Conservation (phyloP, 805 yeast genomes). For the Naumovozyma castellii region DNA sequence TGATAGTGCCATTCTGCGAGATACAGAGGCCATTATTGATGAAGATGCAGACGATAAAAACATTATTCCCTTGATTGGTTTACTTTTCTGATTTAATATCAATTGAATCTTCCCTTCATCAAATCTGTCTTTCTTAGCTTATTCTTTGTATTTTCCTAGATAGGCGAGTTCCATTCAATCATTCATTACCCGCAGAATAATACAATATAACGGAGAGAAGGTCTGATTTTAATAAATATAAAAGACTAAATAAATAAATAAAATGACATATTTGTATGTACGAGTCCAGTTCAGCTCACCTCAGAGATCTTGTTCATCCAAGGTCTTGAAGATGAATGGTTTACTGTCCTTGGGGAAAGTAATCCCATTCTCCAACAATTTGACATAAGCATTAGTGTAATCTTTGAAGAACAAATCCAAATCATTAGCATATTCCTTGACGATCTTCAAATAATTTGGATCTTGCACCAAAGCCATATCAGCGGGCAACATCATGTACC, state of each 20-base stretch:
- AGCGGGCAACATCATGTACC: conserved; percentile 80
- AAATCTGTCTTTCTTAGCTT: too few species aligned
- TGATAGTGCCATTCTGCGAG: neutral
- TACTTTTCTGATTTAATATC: too few species aligned
- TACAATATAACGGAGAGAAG: too few species aligned
- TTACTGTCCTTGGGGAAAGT: conserved; percentile 42
- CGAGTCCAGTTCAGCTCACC: neutral
- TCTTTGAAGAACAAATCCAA: conserved; percentile 51
- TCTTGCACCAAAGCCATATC: conserved; percentile 65
- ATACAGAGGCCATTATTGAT: neutral
- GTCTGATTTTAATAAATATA: too few species aligned
- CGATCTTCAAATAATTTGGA: conserved; percentile 49
- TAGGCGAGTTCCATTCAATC: too few species aligned
- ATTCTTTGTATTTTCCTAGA: too few species aligned
- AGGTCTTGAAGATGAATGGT: conserved; percentile 47
- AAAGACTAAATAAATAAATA: conserved; percentile 1
- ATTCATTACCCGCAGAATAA: too few species aligned
- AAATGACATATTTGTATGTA: neutral
- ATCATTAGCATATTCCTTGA: conserved; percentile 58
- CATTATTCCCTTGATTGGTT: too few species aligned
- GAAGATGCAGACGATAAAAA: too few species aligned
- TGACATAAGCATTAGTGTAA: conserved; percentile 58
- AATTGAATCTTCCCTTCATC: too few species aligned
- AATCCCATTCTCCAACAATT: conserved; percentile 69
- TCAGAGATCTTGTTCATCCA: conserved; percentile 52